Percentiles rank a stretch among this genome's conserved stretches.
These are phyloP conservation scores for Claviceps arundinis DNA, from an alignment of 2,329 filamentous ascomycete genomes.

Conservation along the genomic window DNA sequence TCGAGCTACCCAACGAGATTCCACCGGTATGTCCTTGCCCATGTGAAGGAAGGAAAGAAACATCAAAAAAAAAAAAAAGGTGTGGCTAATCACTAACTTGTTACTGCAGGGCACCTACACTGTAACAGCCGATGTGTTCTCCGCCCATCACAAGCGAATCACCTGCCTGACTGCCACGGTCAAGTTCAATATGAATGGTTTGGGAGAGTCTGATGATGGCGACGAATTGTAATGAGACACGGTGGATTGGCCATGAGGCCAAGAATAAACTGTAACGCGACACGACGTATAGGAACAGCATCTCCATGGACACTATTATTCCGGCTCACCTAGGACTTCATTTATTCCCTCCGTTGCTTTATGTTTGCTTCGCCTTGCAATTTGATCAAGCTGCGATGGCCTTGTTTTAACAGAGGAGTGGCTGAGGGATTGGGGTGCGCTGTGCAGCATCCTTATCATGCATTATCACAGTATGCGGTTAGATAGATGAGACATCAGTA, in stretches of 20 bases:
- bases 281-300: background rate
- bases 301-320: background rate
- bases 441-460: background rate
- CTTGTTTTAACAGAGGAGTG: background rate
- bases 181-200: conserved; percentile 34
- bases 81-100: background rate
- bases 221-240: conserved; percentile 25
- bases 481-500: background rate
- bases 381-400: background rate
- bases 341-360: background rate
- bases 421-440: background rate
- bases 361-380: background rate
- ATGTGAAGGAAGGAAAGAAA: background rate
- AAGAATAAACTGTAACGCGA: background rate
- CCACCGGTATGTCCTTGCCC: conserved; percentile 55
- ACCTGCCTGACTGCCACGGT: conserved; percentile 76
- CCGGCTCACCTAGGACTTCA: background rate
- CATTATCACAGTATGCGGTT: background rate
- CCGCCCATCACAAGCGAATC: conserved; percentile 56
- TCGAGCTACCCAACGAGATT: conserved; percentile 75
- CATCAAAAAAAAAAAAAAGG: background rate
- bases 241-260: background rate
- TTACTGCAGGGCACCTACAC: conserved; percentile 66
- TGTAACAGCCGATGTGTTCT: conserved; percentile 76
- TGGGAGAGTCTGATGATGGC: conserved; percentile 23